phyloP scores from a whole-genome alignment of 2,329 filamentous ascomycete genomes.

The Alternaria conjuncta region DNA sequence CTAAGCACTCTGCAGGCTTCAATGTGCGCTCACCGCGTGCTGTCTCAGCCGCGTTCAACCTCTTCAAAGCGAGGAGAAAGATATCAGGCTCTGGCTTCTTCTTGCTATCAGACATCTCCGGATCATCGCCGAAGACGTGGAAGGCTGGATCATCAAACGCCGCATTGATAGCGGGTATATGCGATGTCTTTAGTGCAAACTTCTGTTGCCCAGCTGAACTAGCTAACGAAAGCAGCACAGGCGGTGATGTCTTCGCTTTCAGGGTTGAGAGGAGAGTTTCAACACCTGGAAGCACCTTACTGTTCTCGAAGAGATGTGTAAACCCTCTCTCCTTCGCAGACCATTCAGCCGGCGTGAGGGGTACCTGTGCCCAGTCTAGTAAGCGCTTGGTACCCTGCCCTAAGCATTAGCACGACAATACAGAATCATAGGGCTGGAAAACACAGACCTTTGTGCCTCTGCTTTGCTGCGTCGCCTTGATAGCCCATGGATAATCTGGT shows the following conservation, averaged over 20 bases:
- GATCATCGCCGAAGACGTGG: slow-evolving; percentile 6
- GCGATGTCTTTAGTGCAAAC: slow-evolving; percentile 4
- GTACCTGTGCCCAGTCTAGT: slow-evolving; percentile 27
- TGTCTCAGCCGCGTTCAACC: neutral
- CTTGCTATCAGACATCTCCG: slow-evolving; percentile 9
- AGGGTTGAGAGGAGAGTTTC: neutral
- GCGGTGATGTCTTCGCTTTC: neutral
- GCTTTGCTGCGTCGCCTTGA: slow-evolving; percentile 32
- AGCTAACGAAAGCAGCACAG: slow-evolving; percentile 3
- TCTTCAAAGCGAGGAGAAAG: slow-evolving; percentile 2
- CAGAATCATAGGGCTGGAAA: neutral
- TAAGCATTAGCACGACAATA: neutral
- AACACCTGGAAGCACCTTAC: neutral
- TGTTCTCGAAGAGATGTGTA: slow-evolving; percentile 18
- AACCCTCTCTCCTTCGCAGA: slow-evolving; percentile 15
- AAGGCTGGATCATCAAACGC: slow-evolving; percentile 2
- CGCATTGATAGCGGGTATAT: neutral
- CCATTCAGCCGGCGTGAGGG: slow-evolving; percentile 23
- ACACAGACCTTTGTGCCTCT: slow-evolving; percentile 20
- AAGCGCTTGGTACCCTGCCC: slow-evolving; percentile 25
- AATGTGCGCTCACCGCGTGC: neutral
- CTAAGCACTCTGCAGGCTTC: slow-evolving; percentile 1
- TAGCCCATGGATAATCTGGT: slow-evolving; percentile 25
- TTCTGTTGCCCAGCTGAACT: slow-evolving; percentile 6
- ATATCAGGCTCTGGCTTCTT: slow-evolving; percentile 14